These are phyloP conservation scores for Trichoderma reesei DNA, from an alignment of 495 filamentous ascomycete genomes.

Conservation along the genomic window DNA sequence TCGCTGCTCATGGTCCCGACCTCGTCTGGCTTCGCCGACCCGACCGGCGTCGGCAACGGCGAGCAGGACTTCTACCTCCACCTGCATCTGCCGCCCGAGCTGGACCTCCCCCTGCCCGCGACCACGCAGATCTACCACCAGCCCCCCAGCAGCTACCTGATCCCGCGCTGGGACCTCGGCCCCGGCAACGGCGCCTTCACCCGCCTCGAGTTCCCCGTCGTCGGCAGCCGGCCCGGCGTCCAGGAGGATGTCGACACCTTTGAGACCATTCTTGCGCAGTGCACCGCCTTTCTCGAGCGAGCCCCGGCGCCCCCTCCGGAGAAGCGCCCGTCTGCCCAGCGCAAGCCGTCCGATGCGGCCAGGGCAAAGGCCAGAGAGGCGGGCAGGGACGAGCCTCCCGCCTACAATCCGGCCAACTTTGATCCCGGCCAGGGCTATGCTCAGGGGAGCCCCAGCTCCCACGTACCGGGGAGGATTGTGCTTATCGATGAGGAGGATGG, in stretches of 20 bases:
- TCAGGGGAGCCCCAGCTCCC: constrained; percentile 38
- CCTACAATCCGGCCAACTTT: constrained; percentile 76
- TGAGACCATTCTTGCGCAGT: constrained; percentile 91
- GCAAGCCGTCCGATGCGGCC: constrained; percentile 26
- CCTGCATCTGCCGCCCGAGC: constrained; percentile 83
- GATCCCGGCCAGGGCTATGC: constrained; percentile 71
- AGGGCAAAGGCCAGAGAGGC: constrained; percentile 13
- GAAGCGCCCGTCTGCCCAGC: constrained; percentile 23
- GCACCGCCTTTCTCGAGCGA: constrained; percentile 83
- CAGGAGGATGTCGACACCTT: constrained; percentile 95
- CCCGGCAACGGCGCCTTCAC: constrained; percentile 83
- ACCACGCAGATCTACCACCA: constrained; percentile 95
- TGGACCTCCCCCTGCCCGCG: constrained; percentile 81
- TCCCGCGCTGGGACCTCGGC: constrained; percentile 85
- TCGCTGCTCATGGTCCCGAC: constrained; percentile 93
- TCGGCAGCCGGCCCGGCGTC: constrained; percentile 56
- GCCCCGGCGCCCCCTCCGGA: constrained; percentile 41
- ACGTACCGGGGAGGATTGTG: constrained; percentile 67
- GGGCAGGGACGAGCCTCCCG: constrained; percentile 34
- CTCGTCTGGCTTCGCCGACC: constrained; percentile 56
- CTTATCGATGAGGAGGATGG: constrained; percentile 92
- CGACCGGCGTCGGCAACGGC: constrained; percentile 44
- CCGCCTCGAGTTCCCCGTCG: constrained; percentile 72
- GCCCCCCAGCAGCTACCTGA: constrained; percentile 78
- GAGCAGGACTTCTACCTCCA: constrained; percentile 96